Base-by-base conservation (phyloP, 2,329 filamentous ascomycete genomes). In the Biscogniauxia sp. region DNA sequence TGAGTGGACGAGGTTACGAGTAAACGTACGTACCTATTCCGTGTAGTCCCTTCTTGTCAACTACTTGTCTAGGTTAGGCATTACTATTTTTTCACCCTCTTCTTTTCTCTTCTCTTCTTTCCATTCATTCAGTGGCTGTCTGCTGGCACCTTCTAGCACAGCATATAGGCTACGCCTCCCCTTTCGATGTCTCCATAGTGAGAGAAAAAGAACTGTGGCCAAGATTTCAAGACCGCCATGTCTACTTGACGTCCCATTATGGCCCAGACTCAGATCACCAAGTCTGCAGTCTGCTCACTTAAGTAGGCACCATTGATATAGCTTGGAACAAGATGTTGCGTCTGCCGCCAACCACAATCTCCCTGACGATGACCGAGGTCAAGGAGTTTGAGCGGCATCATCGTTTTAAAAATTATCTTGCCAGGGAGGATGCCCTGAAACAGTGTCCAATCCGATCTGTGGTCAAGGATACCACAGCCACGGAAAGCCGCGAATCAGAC, bases 301-400 rank as follows among this genome's bases (percentile, higher is more conserved):
- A 23, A 23, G 23, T 23, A 23, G 8, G 15, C 20, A 51, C 15
- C 55, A 28, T n/a, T n/a, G n/a, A n/a, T n/a, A 32, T n/a, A 20
- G 23, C 17, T 59, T 50, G 8, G 11, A 26, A 32, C 65, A 69
- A 56, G 9, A 81, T 82, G 79, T 64, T 82, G 25, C 78, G 78
- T 55, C 71, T 78, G 57, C 63, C 65, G 25, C 75, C 76, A 19
- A 80, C 79, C 1, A 68, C 71, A 3, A 73, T 81, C 54, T 72
- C 71, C 28, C 58, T 82, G 60, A 74, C 76, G 53, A 73, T 76
- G 62, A 68, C 74, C 13, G 79, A 81, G 64, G 75, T 80, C 55
- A 74, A 76, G 59, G 76, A 77, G 15, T 72, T 74, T 37, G 73
- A 77, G 52, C 68, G 71, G 8, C 74, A 73, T 49, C 74, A 68